Conservation (phyloP, 768 basidiomycete species). For the Lactifluus piperatus region DNA sequence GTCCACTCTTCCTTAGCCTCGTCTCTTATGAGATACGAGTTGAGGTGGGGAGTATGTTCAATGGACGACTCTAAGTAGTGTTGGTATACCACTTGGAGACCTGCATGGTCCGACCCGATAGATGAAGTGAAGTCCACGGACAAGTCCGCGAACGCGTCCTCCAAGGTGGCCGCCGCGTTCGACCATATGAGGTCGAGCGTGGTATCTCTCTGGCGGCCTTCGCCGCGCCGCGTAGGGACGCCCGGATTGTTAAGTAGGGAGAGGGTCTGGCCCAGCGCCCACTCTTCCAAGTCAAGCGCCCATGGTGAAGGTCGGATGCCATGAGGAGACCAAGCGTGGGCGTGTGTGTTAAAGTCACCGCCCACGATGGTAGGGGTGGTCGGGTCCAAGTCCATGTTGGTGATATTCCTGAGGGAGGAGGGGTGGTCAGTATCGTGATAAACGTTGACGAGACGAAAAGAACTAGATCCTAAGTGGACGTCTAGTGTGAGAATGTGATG, state of each 20-base stretch:
- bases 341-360: not conserved
- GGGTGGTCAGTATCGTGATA: not conserved
- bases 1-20: no score
- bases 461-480: not conserved
- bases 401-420: not conserved
- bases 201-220: not conserved
- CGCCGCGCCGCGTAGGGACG: not conserved
- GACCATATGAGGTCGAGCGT: not conserved
- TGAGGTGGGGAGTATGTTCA: no score
- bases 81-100: no score
- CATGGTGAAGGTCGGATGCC: not conserved
- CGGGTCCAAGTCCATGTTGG: not conserved
- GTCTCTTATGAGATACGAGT: no score
- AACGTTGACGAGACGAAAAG: not conserved
- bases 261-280: not conserved
- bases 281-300: not conserved
- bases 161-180: not conserved
- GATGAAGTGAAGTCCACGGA: not conserved
- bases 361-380: not conserved
- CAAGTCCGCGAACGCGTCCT: not conserved
- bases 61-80: no score
- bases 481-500: not conserved
- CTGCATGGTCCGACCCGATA: no score
- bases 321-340: not conserved
- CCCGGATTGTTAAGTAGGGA: not conserved